Evolutionary conservation across 192 early-diverging fungal species (phyloP), one percentile per base, ranked within the genome.

Genomic region (Coemansia pectinata): DNA sequence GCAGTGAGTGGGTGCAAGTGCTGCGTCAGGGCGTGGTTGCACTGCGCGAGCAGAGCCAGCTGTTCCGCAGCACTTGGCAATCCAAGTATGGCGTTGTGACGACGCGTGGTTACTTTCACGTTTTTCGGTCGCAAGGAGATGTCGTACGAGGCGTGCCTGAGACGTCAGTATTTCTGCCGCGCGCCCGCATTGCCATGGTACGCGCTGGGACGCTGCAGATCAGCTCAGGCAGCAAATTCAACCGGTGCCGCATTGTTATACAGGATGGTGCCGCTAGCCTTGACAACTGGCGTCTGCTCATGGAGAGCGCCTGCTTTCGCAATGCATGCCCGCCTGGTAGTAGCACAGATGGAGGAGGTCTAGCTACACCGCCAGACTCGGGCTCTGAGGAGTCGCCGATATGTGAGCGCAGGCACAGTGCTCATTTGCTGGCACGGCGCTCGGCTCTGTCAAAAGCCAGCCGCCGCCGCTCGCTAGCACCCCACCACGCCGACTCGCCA

Each of bases 51-150:
- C 64, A 77, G 31, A 69, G 79, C 4, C 74, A 74, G 6, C 33
- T 82, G 68, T 82, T 82, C 34, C 71, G 79, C 42, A 82, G 79
- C 74, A 82, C 74, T 23, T 77, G 79, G 74, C 79, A 82, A 69
- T 71, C 68, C 59, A 82, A 77, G 69, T 82, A 77, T 69, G 74
- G 74, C 39, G 79, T 82, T 19, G 74, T 82, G 62, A 82, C 79
- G 6, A 62, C 74, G 19, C 74, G 75, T 12, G 79, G 79, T 0
- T 82, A 77, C 61, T 77, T 82, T 39, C 79, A 82, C 45, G 79
- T 82, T 6, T 82, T 82, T 58, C 74, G 79, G 50, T 82, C 79
- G 33, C 79, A 82, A 62, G 79, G 79, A 55, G 79, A 82, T 58
- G 79, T 82, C 31, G 71, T 67, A n/a, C 62, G 67, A 23, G 74